phyloP scores from a whole-genome alignment of 768 basidiomycete genomes.

The Kwoniella dejecticola region DNA sequence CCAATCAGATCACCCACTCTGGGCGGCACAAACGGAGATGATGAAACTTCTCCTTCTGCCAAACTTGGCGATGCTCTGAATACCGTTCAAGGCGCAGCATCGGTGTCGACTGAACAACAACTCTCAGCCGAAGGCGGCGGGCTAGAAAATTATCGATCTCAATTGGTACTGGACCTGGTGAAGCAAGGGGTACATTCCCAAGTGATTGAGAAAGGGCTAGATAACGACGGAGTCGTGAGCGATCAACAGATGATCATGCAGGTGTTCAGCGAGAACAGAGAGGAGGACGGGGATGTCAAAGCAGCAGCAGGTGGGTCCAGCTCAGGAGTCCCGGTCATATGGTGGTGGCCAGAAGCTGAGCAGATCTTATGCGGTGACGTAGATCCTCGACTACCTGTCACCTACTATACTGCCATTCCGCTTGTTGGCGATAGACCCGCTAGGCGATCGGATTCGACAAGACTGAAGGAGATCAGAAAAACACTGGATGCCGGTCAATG shows the following conservation, averaged over 20 bases:
- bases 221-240: constrained; percentile 65
- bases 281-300: constrained; percentile 81
- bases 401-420: constrained; percentile 96
- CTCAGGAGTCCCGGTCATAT: not conserved
- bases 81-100: constrained; percentile 89
- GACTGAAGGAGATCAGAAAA: constrained; percentile 91
- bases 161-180: constrained; percentile 61
- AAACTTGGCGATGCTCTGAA: constrained; percentile 56
- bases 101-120: constrained; percentile 90
- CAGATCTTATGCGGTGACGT: too few relatives aligned
- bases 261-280: constrained; percentile 76
- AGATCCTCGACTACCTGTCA: constrained; percentile 90
- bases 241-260: constrained; percentile 98
- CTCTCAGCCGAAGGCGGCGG: constrained; percentile 73
- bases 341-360: constrained; percentile 7
- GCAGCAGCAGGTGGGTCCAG: constrained; percentile 73
- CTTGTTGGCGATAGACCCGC: constrained; percentile 79
- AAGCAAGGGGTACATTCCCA: constrained; percentile 53
- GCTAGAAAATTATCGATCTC: constrained; percentile 91
- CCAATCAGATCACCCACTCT: constrained; percentile 67
- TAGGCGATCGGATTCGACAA: constrained; percentile 89
- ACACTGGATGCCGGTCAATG: constrained; percentile 87
- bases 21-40: constrained; percentile 58
- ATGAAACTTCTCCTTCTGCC: constrained; percentile 67
- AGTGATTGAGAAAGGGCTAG: constrained; percentile 49